Evolutionary conservation across 1,284 basidiomycete species (phyloP), one percentile per base, ranked within the genome.

Genomic region (Inonotus hispidus): DNA sequence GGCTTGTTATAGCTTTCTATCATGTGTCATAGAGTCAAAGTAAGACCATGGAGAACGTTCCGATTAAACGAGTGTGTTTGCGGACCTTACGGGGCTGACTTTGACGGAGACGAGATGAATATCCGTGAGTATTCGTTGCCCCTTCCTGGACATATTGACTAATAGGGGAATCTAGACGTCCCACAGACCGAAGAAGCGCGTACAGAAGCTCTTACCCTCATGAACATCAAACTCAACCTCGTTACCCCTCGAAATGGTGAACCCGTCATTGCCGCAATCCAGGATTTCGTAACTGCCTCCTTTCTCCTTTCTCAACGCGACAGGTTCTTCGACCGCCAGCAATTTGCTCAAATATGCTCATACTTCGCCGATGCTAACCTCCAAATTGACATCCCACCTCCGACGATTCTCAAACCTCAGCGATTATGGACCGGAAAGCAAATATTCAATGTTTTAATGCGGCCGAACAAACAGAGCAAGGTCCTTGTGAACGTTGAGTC

Each of bases 61-160:
- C 85, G 97, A 53, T 79, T 99, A 61, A 99, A 99, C 72, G 97
- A 99, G 73, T 99, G 97, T 84, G 97, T 97, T 8, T 99, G 97
- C 75, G 96, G 94, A 57, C 97, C 97, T 1, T 99, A 99, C 78
- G 98, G 98, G 71, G 97, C 97, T 59, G 97, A 99, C 78, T 99
- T 99, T 70, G 97, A 99, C 72, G 97, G 97, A 65, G 97, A 99
- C 73, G 97, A 99, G 75, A 99, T 99, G 97, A 99, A 99, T 75
- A 80, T 99, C 69, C 95, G 93, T 94, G 69, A 67, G 91, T 79
- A 2, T 55, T 58, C 13, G 13, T 54, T 19, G 10, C 27, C 52
- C 13, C 55, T 3, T 13, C 47, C 11, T 52, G n/a, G 6, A 21
- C 2, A 43, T 58, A 3, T n/a, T 54, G 21, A 14, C 29, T 14